phyloP scores from a whole-genome alignment of 345 rosid species.

The Salix purpurea region DNA sequence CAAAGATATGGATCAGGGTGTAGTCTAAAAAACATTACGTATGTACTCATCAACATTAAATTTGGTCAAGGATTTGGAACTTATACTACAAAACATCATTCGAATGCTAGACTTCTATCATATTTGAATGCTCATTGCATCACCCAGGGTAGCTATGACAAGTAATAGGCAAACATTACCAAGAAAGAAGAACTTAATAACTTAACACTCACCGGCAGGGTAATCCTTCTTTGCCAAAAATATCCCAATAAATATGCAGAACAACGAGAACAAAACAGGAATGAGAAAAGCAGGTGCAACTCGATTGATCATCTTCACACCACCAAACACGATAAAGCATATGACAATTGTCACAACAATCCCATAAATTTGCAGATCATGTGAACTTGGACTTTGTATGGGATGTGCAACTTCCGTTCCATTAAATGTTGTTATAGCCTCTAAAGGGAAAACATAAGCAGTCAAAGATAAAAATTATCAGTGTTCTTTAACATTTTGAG shows the following conservation, averaged over 20 bases:
- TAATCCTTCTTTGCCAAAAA: constrained; percentile 60
- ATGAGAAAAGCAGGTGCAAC: constrained; percentile 98
- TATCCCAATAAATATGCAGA: constrained; percentile 87
- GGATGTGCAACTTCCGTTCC: constrained; percentile 52
- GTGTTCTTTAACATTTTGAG: background rate
- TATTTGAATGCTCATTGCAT: background rate
- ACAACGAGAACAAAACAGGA: constrained; percentile 79
- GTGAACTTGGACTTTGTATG: constrained; percentile 73
- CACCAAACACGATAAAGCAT: constrained; percentile 97
- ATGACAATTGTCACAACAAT: constrained; percentile 79
- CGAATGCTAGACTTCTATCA: background rate
- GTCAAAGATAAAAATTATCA: constrained; percentile 14
- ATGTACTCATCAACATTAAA: background rate
- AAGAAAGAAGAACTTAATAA: background rate
- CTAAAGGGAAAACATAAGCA: constrained; percentile 41
- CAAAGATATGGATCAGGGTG: background rate
- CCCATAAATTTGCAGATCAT: constrained; percentile 95
- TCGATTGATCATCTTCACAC: constrained; percentile 96
- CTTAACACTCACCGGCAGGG: constrained; percentile 62
- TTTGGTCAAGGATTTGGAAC: background rate
- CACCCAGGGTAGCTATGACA: background rate
- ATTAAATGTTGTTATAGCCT: constrained; percentile 66
- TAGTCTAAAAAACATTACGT: background rate
- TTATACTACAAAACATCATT: background rate
- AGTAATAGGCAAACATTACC: background rate